Percentiles rank a stretch among this genome's conserved stretches.
phyloP scores from a whole-genome alignment of 306 rosid species.

The Trichosanthes truncata region DNA sequence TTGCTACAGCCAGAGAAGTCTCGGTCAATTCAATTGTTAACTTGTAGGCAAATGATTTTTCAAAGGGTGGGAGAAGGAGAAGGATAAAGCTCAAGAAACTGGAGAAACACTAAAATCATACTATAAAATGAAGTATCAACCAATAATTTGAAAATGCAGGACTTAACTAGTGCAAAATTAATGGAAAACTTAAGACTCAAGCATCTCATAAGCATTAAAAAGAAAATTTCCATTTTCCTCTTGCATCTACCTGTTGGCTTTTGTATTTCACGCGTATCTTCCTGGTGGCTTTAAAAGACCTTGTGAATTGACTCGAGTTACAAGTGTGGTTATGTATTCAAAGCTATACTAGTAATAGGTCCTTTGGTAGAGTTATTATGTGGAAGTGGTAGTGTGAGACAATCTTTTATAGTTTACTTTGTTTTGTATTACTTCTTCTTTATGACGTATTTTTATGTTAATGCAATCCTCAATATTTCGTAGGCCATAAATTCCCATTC shows the following conservation, averaged over 20 bases:
- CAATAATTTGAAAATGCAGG: background rate
- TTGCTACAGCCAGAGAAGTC: constrained; percentile 56
- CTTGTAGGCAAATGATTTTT: background rate
- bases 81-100: constrained; percentile 1
- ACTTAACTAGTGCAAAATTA: background rate
- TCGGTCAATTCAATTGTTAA: constrained; percentile 8
- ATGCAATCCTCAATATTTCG: background rate
- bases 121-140: background rate
- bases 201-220: background rate
- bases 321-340: background rate
- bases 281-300: background rate
- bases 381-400: background rate
- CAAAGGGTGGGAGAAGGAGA: background rate
- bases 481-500: background rate
- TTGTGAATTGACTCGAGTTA: background rate
- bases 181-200: background rate
- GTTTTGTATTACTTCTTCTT: background rate
- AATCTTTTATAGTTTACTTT: background rate
- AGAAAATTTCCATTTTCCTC: background rate
- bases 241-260: background rate
- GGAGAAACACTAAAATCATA: background rate
- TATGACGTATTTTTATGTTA: background rate
- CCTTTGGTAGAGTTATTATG: background rate
- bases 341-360: background rate
- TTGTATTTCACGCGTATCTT: background rate